Evolutionary conservation across 495 filamentous ascomycete genomes (phyloP).

Genomic region (Cercophora sp.): DNA sequence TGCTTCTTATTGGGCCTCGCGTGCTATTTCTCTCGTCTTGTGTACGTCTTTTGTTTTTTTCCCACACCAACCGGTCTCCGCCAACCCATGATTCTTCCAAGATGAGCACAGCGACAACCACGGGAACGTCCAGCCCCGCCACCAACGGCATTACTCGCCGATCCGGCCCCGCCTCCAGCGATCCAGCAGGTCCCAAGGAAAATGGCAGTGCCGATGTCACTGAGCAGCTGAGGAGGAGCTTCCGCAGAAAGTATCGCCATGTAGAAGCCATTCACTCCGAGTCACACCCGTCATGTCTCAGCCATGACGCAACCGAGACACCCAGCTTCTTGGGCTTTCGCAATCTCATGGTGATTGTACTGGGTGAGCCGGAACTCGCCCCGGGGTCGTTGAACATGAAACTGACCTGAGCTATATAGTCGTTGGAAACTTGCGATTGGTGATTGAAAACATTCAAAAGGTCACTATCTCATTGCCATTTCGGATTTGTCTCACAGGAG

Average conservation of each 20-base stretch:
- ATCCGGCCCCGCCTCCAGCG: conserved; percentile 3
- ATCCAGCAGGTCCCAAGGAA: neutral
- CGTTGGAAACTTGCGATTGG: conserved; percentile 84
- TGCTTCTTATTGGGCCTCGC: neutral
- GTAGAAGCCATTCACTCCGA: conserved; percentile 76
- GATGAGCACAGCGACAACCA: conserved; percentile 20
- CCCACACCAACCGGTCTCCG: too few species aligned
- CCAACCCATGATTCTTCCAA: conserved; percentile 5
- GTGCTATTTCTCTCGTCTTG: neutral
- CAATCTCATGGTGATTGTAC: conserved; percentile 92
- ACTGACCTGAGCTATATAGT: conserved; percentile 44
- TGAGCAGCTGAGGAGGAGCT: conserved; percentile 21
- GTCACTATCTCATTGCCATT: conserved; percentile 43
- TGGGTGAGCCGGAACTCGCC: conserved; percentile 52
- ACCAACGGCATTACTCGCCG: conserved; percentile 22
- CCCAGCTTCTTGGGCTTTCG: conserved; percentile 91
- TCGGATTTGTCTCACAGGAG: conserved; percentile 13
- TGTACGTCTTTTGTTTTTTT: neutral
- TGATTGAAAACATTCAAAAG: conserved; percentile 97
- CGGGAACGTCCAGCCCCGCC: conserved; percentile 10
- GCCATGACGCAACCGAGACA: conserved; percentile 65
- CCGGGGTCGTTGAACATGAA: neutral
- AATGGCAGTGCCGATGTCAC: conserved; percentile 14
- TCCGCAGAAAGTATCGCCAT: conserved; percentile 72
- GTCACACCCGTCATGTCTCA: conserved; percentile 72